Evolutionary conservation across 2,329 filamentous ascomycete species (phyloP), one percentile per base, ranked within the genome.

Genomic region (Exophiala bonariae): DNA sequence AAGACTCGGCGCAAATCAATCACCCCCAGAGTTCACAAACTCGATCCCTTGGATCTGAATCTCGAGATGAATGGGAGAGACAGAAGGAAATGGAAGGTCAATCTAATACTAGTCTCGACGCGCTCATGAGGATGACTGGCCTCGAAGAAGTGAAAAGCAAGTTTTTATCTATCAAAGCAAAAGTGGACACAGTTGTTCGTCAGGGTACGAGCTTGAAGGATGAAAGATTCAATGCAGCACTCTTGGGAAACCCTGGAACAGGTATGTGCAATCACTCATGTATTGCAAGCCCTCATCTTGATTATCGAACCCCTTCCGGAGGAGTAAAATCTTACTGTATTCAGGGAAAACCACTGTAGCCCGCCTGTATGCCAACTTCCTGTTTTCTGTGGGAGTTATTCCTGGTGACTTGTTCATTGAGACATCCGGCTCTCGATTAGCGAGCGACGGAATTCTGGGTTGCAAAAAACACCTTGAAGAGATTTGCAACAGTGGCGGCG

Each of bases 191-290:
- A 0, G 65, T 73, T 0, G 57, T 82, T 0, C 72, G 82, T 0
- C 86, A 89, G 60, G 67, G 69, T 0, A 65, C 79, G 0, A 73
- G 80, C 1, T 61, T 86, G 0, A 69, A 66, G 1, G 66, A 70
- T 0, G 82, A 89, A 50, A 70, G 87, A 1, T 82, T 85, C 41
- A 79, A 83, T 6, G 76, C 78, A 1, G 75, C 76, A 0, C 65
- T 91, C 2, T 66, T 90, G 0, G 87, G 87, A 0, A 91, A 90
- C 56, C 86, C 87, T 0, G 87, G 87, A 3, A 90, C 86, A 47
- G 85, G 84, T 79, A 66, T 19, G 36, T n/a, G n/a, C n/a, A n/a
- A n/a, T n/a, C n/a, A n/a, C 18, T 5, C 36, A 38, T 42, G n/a
- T 38, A 13, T 31, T n/a, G 28, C 28, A 31, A n/a, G 41, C 17